Conservation (phyloP, 2,329 filamentous ascomycete species). For the Cladophialophora carrionii region DNA sequence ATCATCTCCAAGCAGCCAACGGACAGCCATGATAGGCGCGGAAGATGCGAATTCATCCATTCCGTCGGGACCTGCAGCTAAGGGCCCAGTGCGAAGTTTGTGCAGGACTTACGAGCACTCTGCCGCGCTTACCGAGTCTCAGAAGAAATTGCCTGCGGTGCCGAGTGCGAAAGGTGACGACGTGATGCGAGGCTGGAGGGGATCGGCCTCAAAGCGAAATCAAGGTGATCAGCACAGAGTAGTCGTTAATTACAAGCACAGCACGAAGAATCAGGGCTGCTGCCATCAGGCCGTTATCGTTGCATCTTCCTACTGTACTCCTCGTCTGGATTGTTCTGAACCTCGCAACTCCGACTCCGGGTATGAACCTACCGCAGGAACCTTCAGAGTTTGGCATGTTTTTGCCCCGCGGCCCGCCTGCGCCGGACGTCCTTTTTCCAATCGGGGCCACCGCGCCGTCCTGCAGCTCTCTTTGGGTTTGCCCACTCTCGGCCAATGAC, state of each 20-base stretch:
- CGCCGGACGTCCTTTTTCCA: neutral
- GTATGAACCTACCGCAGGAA: neutral
- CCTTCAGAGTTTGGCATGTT: neutral
- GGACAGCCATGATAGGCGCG: slow-evolving; percentile 14
- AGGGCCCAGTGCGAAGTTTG: slow-evolving; percentile 5
- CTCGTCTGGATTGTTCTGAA: neutral
- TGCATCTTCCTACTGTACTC: neutral
- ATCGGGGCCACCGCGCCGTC: neutral
- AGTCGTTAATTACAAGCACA: neutral
- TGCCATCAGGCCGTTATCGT: neutral
- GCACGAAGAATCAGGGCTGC: neutral
- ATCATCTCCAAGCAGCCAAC: neutral
- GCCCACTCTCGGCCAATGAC: neutral
- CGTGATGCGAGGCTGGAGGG: slow-evolving; percentile 9
- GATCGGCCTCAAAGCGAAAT: slow-evolving; percentile 4
- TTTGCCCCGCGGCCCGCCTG: slow-evolving; percentile 5
- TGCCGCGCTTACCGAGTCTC: slow-evolving; percentile 21
- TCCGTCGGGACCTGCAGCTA: slow-evolving; percentile 23
- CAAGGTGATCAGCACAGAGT: slow-evolving; percentile 4
- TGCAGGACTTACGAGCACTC: slow-evolving; percentile 10
- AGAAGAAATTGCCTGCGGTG: slow-evolving; percentile 16
- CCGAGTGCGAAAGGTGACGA: neutral
- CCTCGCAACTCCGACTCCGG: neutral
- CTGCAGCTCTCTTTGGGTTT: neutral
- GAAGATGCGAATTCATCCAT: slow-evolving; percentile 7